Percentiles rank a stretch among this genome's conserved stretches.
phyloP scores from a whole-genome alignment of 768 basidiomycete genomes.

The Termitomyces sp. region DNA sequence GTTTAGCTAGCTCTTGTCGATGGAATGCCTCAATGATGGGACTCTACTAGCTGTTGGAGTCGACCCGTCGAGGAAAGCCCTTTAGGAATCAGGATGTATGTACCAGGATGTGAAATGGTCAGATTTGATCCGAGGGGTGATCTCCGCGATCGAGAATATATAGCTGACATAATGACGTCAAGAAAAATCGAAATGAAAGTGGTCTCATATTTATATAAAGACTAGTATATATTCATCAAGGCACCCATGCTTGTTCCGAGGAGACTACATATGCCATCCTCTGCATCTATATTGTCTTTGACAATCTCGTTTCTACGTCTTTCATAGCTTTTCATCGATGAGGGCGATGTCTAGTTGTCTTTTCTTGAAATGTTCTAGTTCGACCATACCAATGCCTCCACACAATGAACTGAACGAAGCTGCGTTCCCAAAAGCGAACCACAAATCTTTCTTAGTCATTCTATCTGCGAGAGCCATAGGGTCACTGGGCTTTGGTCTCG shows the following conservation, averaged over 20 bases:
- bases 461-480: conserved; percentile 21
- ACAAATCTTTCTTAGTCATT: conserved; percentile 15
- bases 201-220: conserved; percentile 29
- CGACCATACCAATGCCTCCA: conserved; percentile 5
- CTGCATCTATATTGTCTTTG: background rate
- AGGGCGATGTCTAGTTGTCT: conserved; percentile 6
- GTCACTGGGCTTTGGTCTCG: conserved; percentile 33
- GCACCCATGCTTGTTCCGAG: background rate
- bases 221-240: conserved; percentile 13
- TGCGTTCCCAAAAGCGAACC: conserved; percentile 2
- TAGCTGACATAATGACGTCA: conserved; percentile 9
- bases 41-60: conserved; percentile 25
- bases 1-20: background rate
- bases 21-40: background rate
- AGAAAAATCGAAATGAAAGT: conserved; percentile 31
- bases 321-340: background rate
- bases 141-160: conserved; percentile 20
- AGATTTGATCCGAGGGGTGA: background rate
- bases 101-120: background rate
- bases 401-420: conserved; percentile 1
- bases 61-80: conserved; percentile 13
- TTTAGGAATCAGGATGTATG: background rate
- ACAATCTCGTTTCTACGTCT: background rate
- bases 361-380: background rate
- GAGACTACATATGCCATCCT: conserved; percentile 5